phyloP scores from a whole-genome alignment of 2,329 filamentous ascomycete species.

The Tolypocladium sp. region DNA sequence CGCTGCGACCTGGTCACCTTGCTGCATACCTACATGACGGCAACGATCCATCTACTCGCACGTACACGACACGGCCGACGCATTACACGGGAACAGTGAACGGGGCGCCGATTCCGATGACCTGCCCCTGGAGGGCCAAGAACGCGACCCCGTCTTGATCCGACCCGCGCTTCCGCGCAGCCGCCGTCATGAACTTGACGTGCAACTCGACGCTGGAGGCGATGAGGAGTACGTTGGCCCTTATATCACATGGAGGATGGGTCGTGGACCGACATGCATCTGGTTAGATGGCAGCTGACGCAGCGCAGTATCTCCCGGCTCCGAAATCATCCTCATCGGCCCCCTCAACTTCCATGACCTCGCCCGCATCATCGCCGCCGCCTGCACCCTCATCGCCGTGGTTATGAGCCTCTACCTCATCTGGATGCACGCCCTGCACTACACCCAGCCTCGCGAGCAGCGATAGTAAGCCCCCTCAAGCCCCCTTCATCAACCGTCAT shows the following conservation, averaged over 20 bases:
- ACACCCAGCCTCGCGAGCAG: slow-evolving; percentile 52
- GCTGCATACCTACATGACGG: neutral
- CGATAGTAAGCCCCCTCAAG: slow-evolving; percentile 35
- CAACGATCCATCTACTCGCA: neutral
- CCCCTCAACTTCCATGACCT: slow-evolving; percentile 45
- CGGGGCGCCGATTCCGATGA: neutral
- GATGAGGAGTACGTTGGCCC: slow-evolving; percentile 26
- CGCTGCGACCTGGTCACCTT: neutral
- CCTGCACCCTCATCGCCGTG: slow-evolving; percentile 40
- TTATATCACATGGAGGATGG: no score
- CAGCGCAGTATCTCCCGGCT: slow-evolving; percentile 28
- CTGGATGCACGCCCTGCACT: slow-evolving; percentile 49
- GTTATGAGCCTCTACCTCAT: slow-evolving; percentile 46
- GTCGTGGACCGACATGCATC: no score
- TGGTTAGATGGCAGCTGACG: neutral
- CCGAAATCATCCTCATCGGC: slow-evolving; percentile 37
- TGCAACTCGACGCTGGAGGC: slow-evolving; percentile 35
- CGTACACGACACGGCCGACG: neutral
- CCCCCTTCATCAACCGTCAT: no score
- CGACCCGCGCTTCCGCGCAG: neutral
- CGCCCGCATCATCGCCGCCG: slow-evolving; percentile 40
- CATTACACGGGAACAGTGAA: neutral
- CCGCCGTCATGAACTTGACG: slow-evolving; percentile 23
- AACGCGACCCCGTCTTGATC: neutral
- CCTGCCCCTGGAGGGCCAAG: slow-evolving; percentile 1